Evolutionary conservation across 176 grass and related monocot genomes (phyloP), one percentile per base, ranked within the genome.

Genomic region (Phyllostachys edulis): DNA sequence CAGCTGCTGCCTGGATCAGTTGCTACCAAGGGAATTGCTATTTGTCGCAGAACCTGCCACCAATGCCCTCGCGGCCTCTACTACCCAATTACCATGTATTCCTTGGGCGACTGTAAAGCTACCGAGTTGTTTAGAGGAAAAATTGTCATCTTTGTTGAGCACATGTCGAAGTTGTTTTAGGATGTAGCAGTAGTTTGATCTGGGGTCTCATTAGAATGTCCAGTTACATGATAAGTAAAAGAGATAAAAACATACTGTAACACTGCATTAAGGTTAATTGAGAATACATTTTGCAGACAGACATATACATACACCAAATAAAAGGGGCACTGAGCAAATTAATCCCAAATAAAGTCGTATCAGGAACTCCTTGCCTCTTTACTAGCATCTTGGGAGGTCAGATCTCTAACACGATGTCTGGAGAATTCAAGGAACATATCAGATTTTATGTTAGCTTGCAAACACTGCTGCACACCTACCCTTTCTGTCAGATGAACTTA

Each of bases 371-470:
- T 82, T 57, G 17, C 38, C 13, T 11, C 67, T 61, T 39, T 81
- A 41, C 72, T 69, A 37, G 24, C 70, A 20, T 67, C 57, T 34
- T 24, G 9, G 40, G 20, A 56, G 45, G 50, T 91, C 84, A 94
- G 7, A 94, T 87, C 88, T 93, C 90, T 50, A 97, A 46, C 12
- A 93, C 85, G 54, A 91, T 93, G 73, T 84, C 90, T 94, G 88
- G 6, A 77, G 7, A 85, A 32, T 69, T 27, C 18, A 34, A 76
- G 24, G 3, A 32, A 32, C 40, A 50, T 10, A 42, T 55, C 44
- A 64, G 18, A 66, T 59, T 55, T 0, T 82, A 17, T 81, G 61
- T 62, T 57, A 80, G 26, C n/a, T 15, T 69, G 61, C 32, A 73
- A n/a, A 21, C 32, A 50, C 15, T 68, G 16, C 62, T 23, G 17